These are phyloP conservation scores for Tricholoma hemisulphureum DNA, from an alignment of 768 basidiomycete genomes.

Conservation along the genomic window DNA sequence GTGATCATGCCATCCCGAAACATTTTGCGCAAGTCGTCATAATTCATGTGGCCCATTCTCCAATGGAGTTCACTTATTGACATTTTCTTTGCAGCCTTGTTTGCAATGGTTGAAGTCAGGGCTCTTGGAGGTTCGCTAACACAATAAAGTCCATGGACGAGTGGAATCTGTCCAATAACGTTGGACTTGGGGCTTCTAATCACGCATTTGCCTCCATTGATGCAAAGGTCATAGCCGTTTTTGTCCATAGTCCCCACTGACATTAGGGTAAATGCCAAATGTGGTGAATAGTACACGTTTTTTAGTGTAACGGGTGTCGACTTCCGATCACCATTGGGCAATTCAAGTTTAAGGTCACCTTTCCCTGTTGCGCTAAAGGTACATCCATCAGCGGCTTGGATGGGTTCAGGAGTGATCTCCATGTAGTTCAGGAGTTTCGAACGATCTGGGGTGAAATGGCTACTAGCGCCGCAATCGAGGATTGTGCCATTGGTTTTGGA, in stretches of 20 bases:
- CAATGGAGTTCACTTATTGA: slow-evolving; percentile 32
- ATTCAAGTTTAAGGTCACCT: no score
- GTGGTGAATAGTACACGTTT: no score
- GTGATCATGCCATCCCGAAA: slow-evolving; percentile 26
- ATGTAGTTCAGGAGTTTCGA: no score
- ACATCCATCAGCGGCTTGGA: no score
- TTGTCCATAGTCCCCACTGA: slow-evolving; percentile 17
- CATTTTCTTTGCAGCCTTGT: slow-evolving; percentile 10
- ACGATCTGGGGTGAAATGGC: no score
- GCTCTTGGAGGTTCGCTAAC: slow-evolving; percentile 5
- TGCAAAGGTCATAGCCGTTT: slow-evolving; percentile 8
- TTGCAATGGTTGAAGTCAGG: slow-evolving; percentile 9
- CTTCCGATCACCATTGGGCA: no score
- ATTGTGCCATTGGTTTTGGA: no score
- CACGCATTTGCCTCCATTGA: not conserved
- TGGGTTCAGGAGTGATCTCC: no score
- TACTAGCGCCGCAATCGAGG: no score
- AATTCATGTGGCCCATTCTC: slow-evolving; percentile 34
- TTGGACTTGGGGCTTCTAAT: not conserved
- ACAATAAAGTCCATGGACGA: slow-evolving; percentile 26
- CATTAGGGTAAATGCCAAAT: no score
- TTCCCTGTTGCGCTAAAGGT: no score
- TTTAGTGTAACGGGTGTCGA: no score
- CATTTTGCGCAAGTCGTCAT: slow-evolving; percentile 23
- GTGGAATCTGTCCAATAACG: slow-evolving; percentile 21